phyloP scores from a whole-genome alignment of 306 rosid genomes.

The Arachis hypogaea region DNA sequence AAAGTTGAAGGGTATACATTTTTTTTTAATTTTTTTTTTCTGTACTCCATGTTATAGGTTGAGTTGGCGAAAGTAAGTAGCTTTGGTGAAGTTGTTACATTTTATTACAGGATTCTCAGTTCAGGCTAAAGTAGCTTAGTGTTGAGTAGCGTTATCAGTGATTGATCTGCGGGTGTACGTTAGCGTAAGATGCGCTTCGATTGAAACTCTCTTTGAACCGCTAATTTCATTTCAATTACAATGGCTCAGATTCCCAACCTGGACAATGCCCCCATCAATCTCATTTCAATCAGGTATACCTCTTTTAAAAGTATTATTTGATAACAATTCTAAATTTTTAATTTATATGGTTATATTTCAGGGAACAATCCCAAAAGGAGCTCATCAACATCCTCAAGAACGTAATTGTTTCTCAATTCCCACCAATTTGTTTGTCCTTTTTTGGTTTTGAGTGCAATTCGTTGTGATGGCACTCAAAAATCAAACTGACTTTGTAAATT shows the following conservation, averaged over 20 bases:
- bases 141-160: not conserved
- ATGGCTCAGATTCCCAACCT: slow-evolving; percentile 97
- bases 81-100: too few species aligned
- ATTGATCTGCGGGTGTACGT: not conserved
- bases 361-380: slow-evolving; percentile 94
- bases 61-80: too few species aligned
- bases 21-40: too few species aligned
- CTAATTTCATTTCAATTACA: not conserved
- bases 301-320: too few species aligned
- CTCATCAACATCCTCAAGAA: slow-evolving; percentile 82
- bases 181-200: not conserved
- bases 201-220: not conserved
- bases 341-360: slow-evolving; percentile 29
- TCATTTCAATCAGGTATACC: slow-evolving; percentile 73
- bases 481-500: slow-evolving; percentile 1
- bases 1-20: too few species aligned
- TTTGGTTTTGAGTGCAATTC: slow-evolving; percentile 29
- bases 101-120: too few species aligned
- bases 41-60: too few species aligned
- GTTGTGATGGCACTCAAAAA: not conserved
- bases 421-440: not conserved
- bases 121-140: too few species aligned
- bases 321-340: not conserved
- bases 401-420: slow-evolving; percentile 47
- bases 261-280: slow-evolving; percentile 89